Conservation (phyloP, 1,284 basidiomycete species). For the Mycena sp. region DNA sequence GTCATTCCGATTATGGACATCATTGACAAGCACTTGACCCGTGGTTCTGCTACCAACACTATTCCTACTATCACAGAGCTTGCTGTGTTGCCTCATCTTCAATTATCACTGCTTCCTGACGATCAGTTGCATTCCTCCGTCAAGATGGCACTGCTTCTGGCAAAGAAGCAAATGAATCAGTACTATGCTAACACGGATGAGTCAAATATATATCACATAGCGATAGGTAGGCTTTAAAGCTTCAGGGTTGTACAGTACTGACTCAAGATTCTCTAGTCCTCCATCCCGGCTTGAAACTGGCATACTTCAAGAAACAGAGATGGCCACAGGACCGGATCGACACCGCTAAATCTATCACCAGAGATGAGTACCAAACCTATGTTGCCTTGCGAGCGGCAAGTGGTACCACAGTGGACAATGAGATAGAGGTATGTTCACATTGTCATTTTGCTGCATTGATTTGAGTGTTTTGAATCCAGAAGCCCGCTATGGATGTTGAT, state of each 20-base stretch:
- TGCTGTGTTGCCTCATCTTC: background rate
- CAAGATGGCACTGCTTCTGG: slow-evolving; percentile 1
- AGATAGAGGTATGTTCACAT: background rate
- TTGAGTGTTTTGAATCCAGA: no score
- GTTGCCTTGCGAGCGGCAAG: background rate
- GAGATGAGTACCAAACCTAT: slow-evolving; percentile 1
- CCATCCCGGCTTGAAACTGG: background rate
- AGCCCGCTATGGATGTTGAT: background rate
- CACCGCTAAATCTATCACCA: background rate
- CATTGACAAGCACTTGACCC: background rate
- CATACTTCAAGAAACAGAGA: background rate
- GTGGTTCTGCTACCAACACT: no score
- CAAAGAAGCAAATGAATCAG: slow-evolving; percentile 6
- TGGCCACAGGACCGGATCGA: background rate
- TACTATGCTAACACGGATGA: slow-evolving; percentile 12
- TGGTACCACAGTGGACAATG: background rate
- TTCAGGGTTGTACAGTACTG: background rate
- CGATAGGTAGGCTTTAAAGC: slow-evolving; percentile 1
- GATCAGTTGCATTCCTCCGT: slow-evolving; percentile 2
- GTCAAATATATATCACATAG: slow-evolving; percentile 18
- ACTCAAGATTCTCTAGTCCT: background rate
- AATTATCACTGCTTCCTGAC: background rate
- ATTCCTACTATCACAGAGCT: background rate
- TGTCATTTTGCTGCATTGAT: background rate
- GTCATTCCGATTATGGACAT: slow-evolving; percentile 16